Base-by-base conservation (phyloP, 192 early-diverging fungal genomes). In the Coemansia pectinata region DNA sequence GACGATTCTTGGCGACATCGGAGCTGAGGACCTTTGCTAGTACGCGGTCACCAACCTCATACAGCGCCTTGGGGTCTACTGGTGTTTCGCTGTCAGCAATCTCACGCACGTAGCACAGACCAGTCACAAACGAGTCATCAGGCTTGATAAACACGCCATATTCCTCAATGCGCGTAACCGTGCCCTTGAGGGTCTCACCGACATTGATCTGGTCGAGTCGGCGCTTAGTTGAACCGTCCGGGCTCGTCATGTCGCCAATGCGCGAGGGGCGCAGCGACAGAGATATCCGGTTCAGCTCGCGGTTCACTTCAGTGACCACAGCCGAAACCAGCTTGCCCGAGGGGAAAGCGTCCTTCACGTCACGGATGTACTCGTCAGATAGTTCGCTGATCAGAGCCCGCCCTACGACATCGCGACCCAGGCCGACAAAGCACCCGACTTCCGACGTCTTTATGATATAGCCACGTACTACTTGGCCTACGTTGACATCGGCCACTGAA, bases 381-480 rank as follows among this genome's bases (percentile, higher is more conserved):
- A 98, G 65, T 67, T 97, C 90, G 34, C 89, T 83, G 70, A 98
- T 95, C 77, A 94, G 89, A 41, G 95, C 94, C 60, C 93, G 89
- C 17, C 84, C 96, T 62, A 75, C 74, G 25, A 92, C 40, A 10
- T 82, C 71, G 61, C 82, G 88, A 44, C 86, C 87, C 31, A 96
- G 77, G 17, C 79, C 59, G 23, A 98, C 85, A 76, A 98, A 95
- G 59, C 90, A 77, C 65, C 90, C 90, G 39, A 84, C 85, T n/a
- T 92, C 86, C 2, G 87, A 86, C 9, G 91, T 82, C 62, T 88
- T 91, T 48, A 81, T 85, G 42, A 97, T 88, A 65, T 86, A 94
- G 0, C 92, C 95, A 34, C 86, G 85, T 10, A 94, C 68, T 12
- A 94, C 76, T 59, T 87, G 81, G n/a, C 89, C 92, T 5, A 76